Base-by-base conservation (phyloP, 164 flowering plant genomes). In the Paratinospora sagittata region DNA sequence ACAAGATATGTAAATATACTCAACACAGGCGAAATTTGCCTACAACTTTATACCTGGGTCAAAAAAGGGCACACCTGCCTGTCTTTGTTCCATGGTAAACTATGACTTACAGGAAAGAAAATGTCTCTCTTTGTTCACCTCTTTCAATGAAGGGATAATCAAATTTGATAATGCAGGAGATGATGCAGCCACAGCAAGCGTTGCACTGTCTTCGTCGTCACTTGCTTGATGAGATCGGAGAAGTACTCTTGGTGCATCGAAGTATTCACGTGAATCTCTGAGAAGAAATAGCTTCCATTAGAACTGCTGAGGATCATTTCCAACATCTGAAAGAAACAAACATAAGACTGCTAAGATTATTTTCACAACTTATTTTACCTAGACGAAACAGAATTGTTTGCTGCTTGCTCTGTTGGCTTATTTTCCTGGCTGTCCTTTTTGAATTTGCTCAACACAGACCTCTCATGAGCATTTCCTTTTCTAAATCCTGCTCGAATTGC, bases 141-240 rank as follows among this genome's bases (percentile, higher is more conserved):
- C 97, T 84, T 90, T 89, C 72, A 94, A 37, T 67, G 96, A 92
- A 74, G 98, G 96, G 57, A 91, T 82, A 17, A 94, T 83, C 84
- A 94, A 81, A 27, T 78, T 33, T 23, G 97, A 85, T 24, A 94
- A 79, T 64, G 90, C 75, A 39, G 84, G 82, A 76, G 93, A 88
- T 39, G 85, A 76, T 43, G 82, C 79, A 34, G 81, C 73, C 14
- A 78, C 81, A 69, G 84, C 74, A 69, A 74, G 27, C 77, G 73
- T 81, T 72, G 84, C 78, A 71, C 64, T 81, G 73, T 81, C 90
- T 62, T 89, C 91, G 55, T 88, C 92, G 68, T 85, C 87, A 77
- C 80, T 87, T 70, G 78, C 49, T 78, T 79, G 87, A 73, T 69
- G 87, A 21, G 85, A 78, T 78, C 82, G 83, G 66, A 84, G 74